These are phyloP conservation scores for Barbatosphaeria neglecta DNA, from an alignment of 495 filamentous ascomycete species.

Conservation along the genomic window DNA sequence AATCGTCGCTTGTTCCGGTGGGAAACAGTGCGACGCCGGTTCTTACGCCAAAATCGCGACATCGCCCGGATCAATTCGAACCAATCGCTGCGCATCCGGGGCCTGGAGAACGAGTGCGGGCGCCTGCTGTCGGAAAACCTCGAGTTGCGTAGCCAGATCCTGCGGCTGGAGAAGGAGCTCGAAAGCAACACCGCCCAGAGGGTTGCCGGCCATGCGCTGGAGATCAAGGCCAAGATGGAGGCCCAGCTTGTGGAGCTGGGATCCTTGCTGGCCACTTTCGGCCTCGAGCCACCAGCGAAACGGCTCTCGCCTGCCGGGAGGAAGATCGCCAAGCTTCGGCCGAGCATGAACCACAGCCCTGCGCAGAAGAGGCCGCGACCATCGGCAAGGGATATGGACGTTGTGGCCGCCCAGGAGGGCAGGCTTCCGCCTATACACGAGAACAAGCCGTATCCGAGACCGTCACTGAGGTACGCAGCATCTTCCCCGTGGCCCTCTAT, in stretches of 20 bases:
- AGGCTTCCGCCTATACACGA: slow-evolving; percentile 74
- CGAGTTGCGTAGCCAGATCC: slow-evolving; percentile 63
- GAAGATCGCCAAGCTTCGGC: slow-evolving; percentile 16
- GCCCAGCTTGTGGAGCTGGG: slow-evolving; percentile 56
- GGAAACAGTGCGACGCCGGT: slow-evolving; percentile 64
- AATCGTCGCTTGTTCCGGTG: no score
- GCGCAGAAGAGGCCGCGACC: slow-evolving; percentile 34
- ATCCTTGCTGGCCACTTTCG: slow-evolving; percentile 51
- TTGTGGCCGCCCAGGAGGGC: slow-evolving; percentile 46
- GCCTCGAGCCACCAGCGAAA: slow-evolving; percentile 33
- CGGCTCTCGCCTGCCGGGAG: slow-evolving; percentile 20
- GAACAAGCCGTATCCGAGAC: slow-evolving; percentile 62
- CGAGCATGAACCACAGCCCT: slow-evolving; percentile 20
- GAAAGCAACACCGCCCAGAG: slow-evolving; percentile 34
- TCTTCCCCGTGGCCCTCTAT: background rate
- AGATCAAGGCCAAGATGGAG: slow-evolving; percentile 59
- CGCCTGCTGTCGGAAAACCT: slow-evolving; percentile 81
- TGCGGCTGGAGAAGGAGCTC: slow-evolving; percentile 58
- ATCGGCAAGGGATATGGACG: slow-evolving; percentile 40
- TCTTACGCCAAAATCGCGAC: slow-evolving; percentile 87
- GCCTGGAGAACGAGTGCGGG: slow-evolving; percentile 72
- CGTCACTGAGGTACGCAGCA: slow-evolving; percentile 57
- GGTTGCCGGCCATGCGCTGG: slow-evolving; percentile 50
- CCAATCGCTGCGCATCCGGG: slow-evolving; percentile 81
- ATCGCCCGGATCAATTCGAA: slow-evolving; percentile 83